phyloP scores from a whole-genome alignment of 179 eudicot species.

The Gypsophila paniculata region DNA sequence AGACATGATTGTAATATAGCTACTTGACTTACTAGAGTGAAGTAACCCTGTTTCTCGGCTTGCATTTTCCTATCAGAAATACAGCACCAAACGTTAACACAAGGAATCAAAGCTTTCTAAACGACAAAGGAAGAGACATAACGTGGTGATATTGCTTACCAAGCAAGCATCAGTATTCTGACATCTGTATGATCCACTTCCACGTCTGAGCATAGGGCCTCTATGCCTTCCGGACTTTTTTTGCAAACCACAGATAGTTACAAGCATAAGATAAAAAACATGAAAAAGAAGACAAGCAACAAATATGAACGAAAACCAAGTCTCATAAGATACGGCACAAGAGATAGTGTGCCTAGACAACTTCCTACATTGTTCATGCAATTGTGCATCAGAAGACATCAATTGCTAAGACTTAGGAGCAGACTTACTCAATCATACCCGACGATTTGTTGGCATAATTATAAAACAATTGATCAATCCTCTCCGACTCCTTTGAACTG shows the following conservation, averaged over 20 bases:
- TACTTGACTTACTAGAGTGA: constrained; percentile 63
- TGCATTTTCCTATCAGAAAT: constrained; percentile 73
- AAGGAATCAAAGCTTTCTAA: not conserved
- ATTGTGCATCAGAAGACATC: not conserved
- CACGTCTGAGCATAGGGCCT: constrained; percentile 73
- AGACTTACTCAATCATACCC: constrained; percentile 75
- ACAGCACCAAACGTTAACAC: not conserved
- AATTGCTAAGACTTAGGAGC: not conserved
- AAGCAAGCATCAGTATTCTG: constrained; percentile 89
- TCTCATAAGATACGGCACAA: too few species aligned
- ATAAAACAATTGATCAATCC: constrained; percentile 67
- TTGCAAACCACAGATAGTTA: constrained; percentile 3
- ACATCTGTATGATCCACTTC: constrained; percentile 82
- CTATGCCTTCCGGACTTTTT: constrained; percentile 85
- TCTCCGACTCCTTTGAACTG: constrained; percentile 73
- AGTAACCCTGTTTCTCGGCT: constrained; percentile 86
- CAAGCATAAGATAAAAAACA: not conserved
- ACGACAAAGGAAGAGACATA: not conserved
- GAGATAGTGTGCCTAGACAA: too few species aligned
- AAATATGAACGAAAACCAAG: not conserved
- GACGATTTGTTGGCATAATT: constrained; percentile 59
- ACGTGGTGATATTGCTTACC: constrained; percentile 39
- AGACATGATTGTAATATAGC: not conserved
- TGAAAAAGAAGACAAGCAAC: not conserved
- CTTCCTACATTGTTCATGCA: not conserved